phyloP scores from a whole-genome alignment of 495 filamentous ascomycete genomes.

The Clavariopsis aquatica region DNA sequence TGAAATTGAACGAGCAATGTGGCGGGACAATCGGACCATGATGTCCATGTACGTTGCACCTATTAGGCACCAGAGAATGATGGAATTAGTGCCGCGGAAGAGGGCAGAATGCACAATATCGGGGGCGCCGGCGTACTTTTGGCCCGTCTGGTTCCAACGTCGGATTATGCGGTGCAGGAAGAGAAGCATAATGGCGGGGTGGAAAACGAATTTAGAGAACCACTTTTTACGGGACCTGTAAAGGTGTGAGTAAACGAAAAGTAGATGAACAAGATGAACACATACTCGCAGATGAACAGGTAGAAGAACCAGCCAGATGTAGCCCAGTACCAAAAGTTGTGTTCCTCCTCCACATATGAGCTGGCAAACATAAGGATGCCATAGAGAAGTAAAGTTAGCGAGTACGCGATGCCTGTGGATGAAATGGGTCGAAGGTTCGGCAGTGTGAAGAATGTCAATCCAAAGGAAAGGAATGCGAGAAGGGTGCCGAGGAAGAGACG shows the following conservation, averaged over 20 bases:
- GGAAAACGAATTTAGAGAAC: conserved; percentile 23
- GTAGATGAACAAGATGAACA: background rate
- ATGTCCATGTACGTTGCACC: conserved; percentile 61
- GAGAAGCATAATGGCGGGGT: conserved; percentile 46
- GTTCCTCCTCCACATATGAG: conserved; percentile 97
- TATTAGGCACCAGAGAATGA: conserved; percentile 74
- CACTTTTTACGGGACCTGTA: conserved; percentile 27
- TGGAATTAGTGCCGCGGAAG: conserved; percentile 51
- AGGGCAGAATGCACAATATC: conserved; percentile 77
- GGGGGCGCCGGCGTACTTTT: conserved; percentile 85
- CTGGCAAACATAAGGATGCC: conserved; percentile 93
- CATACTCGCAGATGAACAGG: conserved; percentile 27
- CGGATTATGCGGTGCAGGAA: conserved; percentile 58
- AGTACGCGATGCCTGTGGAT: conserved; percentile 40
- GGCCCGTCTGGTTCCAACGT: conserved; percentile 94
- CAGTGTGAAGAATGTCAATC: conserved; percentile 40
- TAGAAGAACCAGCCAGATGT: conserved; percentile 71
- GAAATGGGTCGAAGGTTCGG: conserved; percentile 22
- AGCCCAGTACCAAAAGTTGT: conserved; percentile 97
- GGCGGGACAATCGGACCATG: conserved; percentile 22
- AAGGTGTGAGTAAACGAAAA: background rate
- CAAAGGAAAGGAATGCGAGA: conserved; percentile 52
- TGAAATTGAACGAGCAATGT: conserved; percentile 21
- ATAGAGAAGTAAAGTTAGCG: conserved; percentile 59
- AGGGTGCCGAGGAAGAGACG: conserved; percentile 58